Evolutionary conservation across 495 filamentous ascomycete species (phyloP).

Genomic region (Ascodesmis nigricans): DNA sequence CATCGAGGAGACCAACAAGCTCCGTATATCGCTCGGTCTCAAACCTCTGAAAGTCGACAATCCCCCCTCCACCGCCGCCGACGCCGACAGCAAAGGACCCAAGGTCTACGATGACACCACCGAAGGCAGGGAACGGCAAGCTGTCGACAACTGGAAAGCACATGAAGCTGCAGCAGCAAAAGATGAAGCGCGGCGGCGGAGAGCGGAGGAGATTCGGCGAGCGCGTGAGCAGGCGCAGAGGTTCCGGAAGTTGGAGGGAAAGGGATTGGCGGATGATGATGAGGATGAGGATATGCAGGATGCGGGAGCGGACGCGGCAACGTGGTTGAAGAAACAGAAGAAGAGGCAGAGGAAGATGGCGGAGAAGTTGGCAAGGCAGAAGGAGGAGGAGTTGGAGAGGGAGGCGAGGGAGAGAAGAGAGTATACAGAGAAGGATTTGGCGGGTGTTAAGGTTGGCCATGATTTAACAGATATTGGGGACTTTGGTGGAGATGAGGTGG

Average conservation of each 20-base stretch:
- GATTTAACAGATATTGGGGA: conserved; percentile 55
- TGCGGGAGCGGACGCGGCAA: conserved; percentile 59
- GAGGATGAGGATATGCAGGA: conserved; percentile 36
- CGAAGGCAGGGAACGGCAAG: conserved; percentile 28
- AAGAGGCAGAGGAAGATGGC: conserved; percentile 79
- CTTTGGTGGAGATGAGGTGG: conserved; percentile 45
- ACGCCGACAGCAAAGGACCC: conserved; percentile 54
- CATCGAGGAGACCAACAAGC: conserved; percentile 86
- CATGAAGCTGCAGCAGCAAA: conserved; percentile 34
- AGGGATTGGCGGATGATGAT: conserved; percentile 53
- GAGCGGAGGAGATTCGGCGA: conserved; percentile 69
- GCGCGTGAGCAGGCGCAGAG: conserved; percentile 64
- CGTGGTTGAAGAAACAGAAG: conserved; percentile 70
- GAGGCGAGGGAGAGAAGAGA: conserved; percentile 32
- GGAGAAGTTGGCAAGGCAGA: conserved; percentile 45
- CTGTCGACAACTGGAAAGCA: conserved; percentile 38
- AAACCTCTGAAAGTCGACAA: conserved; percentile 65
- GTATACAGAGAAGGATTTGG: conserved; percentile 65
- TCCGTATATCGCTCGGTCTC: conserved; percentile 71
- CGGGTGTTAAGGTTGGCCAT: conserved; percentile 80
- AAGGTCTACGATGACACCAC: conserved; percentile 47
- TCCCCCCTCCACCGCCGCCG: conserved; percentile 29
- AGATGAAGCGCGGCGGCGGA: conserved; percentile 39
- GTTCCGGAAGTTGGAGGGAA: conserved; percentile 50
- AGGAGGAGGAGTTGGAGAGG: conserved; percentile 44